Base-by-base conservation (phyloP, 495 filamentous ascomycete species). In the Podospora appendiculata region DNA sequence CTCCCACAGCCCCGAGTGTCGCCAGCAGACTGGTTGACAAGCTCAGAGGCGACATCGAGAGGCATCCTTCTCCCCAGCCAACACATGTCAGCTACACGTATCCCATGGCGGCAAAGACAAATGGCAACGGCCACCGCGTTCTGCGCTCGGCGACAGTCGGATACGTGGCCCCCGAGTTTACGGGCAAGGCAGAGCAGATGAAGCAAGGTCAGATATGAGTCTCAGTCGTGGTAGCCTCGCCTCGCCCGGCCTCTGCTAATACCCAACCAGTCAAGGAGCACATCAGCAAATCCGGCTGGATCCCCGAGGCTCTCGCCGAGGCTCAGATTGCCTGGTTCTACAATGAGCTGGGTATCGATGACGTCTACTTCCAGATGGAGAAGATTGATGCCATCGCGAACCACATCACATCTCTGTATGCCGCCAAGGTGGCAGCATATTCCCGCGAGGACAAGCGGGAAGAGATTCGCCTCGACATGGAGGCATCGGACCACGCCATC, bases 351-450 rank as follows among this genome's bases (percentile, higher is more conserved):
- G 94, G 93, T 48, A 98, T 98, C 61, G 93, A 98, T 69, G 93
- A 98, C 70, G 91, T 95, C 74, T 98, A 98, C 72, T 98, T 98
- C 76, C 87, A 95, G 66, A 88, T 89, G 36, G 93, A 98, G 72
- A 79, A 80, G 3, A 85, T 84, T 19, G 87, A 90, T 41, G 88
- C 87, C 46, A 92, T 98, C 56, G 86, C 89, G 53, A 95, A 86
- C 61, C 87, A 96, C 64, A 89, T 98, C 56, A 91, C 90, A 46
- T 96, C 92, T 12, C 79, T 98, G 33, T 98, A 97, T 64, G 94
- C 94, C 17, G 93, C 91, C 66, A 98, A 98, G 74, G 83, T 97
- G 42, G 94, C 94, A 6, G 93, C 93, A 1, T 95, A 87, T 60
- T 88, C 92, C 16, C 86, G 93, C 51, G 88, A 95, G 60, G 93